A percentile compares a stretch with the other conserved stretches of the same genome.
Conservation (phyloP, 257 asterid species). For the Anisodus acutangulus region DNA sequence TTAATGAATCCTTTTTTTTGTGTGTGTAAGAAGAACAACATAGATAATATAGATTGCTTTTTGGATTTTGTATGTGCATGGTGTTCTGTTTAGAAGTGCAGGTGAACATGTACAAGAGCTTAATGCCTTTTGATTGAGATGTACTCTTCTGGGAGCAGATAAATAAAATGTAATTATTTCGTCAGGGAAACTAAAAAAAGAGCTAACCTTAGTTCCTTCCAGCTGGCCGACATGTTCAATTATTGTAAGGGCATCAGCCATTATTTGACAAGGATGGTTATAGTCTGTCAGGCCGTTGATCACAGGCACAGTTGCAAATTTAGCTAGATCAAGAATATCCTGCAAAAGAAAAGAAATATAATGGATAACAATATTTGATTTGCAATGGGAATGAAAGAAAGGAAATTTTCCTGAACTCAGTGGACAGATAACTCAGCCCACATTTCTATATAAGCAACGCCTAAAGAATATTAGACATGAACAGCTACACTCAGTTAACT, state of each 20-base stretch:
- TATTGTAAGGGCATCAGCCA: conserved; percentile 98
- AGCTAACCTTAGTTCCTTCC: conserved; percentile 85
- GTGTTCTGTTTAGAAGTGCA: neutral
- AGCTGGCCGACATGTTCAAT: conserved; percentile 84
- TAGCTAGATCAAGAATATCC: conserved; percentile 95
- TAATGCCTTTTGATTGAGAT: conserved; percentile 1
- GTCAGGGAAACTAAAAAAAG: neutral
- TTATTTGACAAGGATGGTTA: conserved; percentile 97
- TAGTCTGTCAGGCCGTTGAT: conserved; percentile 90
- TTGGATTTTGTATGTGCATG: neutral
- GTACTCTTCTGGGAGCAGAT: neutral
- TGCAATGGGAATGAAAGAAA: neutral
- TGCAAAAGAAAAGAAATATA: conserved; percentile 35
- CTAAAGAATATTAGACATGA: conserved; percentile 11
- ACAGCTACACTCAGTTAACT: neutral
- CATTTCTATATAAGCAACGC: neutral
- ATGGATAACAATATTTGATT: conserved; percentile 16
- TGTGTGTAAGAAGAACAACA: conserved; percentile 20
- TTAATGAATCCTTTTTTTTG: conserved; percentile 1
- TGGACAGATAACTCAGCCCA: neutral
- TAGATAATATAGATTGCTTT: neutral
- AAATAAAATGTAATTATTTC: neutral
- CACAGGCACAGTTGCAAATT: conserved; percentile 80
- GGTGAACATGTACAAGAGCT: neutral
- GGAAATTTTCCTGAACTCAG: neutral